Percentiles rank a stretch among this genome's conserved stretches.
Evolutionary conservation across 495 filamentous ascomycete species (phyloP).

Genomic region (Bacidia gigantensis): DNA sequence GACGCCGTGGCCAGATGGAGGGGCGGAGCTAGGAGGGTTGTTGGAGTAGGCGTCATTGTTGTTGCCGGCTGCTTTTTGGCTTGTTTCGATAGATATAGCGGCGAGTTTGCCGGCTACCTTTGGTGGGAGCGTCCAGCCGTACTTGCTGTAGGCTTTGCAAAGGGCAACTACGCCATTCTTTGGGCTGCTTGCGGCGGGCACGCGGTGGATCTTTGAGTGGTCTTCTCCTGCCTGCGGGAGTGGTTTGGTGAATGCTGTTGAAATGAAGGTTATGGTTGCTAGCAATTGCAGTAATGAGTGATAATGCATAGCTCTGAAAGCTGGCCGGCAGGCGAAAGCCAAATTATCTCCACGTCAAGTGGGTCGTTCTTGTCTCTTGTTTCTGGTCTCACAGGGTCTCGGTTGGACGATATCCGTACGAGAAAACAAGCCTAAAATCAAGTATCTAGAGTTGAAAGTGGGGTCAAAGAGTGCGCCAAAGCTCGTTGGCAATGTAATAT

Average conservation of each 20-base stretch:
- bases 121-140: background rate
- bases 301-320: background rate
- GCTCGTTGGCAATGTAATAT: background rate
- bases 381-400: background rate
- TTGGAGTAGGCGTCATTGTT: background rate
- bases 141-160: background rate
- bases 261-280: background rate
- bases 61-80: background rate
- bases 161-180: background rate
- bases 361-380: background rate
- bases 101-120: background rate
- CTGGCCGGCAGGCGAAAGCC: background rate
- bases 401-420: too few species aligned
- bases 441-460: background rate
- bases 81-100: background rate
- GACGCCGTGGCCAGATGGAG: slow-evolving; percentile 7
- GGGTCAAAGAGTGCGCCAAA: background rate
- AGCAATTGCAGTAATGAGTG: background rate
- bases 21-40: background rate
- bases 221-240: background rate
- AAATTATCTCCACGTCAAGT: background rate
- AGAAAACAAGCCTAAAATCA: too few species aligned
- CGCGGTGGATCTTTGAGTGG: background rate
- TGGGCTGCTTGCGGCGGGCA: background rate
- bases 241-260: background rate